Evolutionary conservation across 140 eudicot species (phyloP), one percentile per base, ranked within the genome.

Genomic region (Oenanthe javanica): DNA sequence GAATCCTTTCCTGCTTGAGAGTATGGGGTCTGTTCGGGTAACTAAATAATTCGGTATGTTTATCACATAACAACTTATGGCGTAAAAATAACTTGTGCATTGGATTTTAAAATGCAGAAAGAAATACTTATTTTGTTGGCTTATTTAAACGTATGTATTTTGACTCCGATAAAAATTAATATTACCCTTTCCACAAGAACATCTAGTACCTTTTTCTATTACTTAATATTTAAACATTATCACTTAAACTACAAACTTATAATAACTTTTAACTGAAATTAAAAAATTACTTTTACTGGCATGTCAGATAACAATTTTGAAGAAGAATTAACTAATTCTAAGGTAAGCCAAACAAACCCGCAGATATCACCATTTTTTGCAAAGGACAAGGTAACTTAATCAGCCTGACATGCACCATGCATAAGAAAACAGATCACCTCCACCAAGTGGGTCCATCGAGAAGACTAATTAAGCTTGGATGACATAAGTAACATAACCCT

Each of bases 331-430:
- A 23, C 15, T 9, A 23, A n/a, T 21, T 61, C 9, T 61, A 61
- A 23, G 70, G 36, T 61, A 61, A n/a, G 69, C 36, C 66, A n/a
- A 61, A 0, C 69, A 61, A 9, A 23, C 36, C 14, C 69, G 4
- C 9, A 64, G 76, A 79, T 79, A 66, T 48, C 75, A 23, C 43
- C 66, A 47, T 25, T 42, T 54, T 46, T 36, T 9, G 19, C 78
- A 75, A 25, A 48, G 16, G 51, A 72, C 81, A 79, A 48, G 59
- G 31, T 42, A 19, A 64, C 64, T 5, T 19, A n/a, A 27, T 78
- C 73, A 78, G 81, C 38, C 72, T 78, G 81, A 78, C 27, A 59
- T 40, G 54, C 46, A 57, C 57, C 81, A 78, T 43, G 38, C 72
- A 59, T 78, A 55, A 43, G 45, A 70, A 61, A 49, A 23, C 52